A percentile compares a stretch with the other conserved stretches of the same genome.
phyloP scores from a whole-genome alignment of 2,329 filamentous ascomycete species.

The Epichloe brachyelytri region DNA sequence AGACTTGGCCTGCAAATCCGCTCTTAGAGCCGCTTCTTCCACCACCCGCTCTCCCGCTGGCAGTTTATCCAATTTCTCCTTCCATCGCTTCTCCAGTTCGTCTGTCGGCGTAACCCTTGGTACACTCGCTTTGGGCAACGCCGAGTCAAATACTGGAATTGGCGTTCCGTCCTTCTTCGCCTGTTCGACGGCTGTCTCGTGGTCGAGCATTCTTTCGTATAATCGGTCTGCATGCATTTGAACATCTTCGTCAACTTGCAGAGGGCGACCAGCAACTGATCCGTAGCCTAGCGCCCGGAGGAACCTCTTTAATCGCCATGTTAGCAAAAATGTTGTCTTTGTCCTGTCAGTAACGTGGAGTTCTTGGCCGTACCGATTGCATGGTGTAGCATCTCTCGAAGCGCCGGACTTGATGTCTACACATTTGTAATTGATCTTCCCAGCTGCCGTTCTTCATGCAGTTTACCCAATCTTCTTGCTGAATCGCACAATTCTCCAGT shows the following conservation, averaged over 20 bases:
- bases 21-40: constrained; percentile 51
- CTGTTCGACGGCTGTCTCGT: constrained; percentile 62
- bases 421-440: constrained; percentile 63
- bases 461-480: constrained; percentile 69
- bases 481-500: constrained; percentile 83
- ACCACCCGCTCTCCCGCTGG: constrained; percentile 43
- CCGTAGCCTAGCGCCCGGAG: constrained; percentile 84
- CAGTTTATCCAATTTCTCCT: constrained; percentile 43
- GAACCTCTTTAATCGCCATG: constrained; percentile 47
- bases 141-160: constrained; percentile 44
- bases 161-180: constrained; percentile 50
- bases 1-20: constrained; percentile 47
- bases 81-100: constrained; percentile 37
- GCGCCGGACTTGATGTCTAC: constrained; percentile 58
- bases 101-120: constrained; percentile 20
- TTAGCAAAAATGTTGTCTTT: background rate
- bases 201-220: constrained; percentile 74
- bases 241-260: constrained; percentile 68
- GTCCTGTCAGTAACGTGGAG: no score
- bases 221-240: constrained; percentile 92
- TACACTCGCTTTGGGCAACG: constrained; percentile 29
- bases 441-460: constrained; percentile 68
- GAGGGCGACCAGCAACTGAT: constrained; percentile 48
- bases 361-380: constrained; percentile 50
- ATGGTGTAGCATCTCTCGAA: constrained; percentile 84